Conservation (phyloP, 495 filamentous ascomycete species). For the Trichoderma erinaceum region DNA sequence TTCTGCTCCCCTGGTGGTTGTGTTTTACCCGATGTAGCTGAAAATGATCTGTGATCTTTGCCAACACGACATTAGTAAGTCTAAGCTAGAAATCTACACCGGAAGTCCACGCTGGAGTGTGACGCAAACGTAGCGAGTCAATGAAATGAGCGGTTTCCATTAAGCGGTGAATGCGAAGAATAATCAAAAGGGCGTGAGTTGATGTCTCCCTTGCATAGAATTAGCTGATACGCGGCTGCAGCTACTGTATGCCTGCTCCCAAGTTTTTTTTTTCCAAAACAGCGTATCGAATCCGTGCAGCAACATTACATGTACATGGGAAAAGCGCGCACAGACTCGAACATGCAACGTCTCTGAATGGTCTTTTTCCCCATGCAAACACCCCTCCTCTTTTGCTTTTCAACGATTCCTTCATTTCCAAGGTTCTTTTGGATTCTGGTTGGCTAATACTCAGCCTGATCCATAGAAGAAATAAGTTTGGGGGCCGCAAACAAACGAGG, state of each 20-base stretch:
- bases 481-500: too few species aligned
- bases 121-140: background rate
- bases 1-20: background rate
- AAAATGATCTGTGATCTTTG: too few species aligned
- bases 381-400: background rate
- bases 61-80: too few species aligned
- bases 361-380: background rate
- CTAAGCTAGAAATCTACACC: too few species aligned
- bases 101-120: too few species aligned
- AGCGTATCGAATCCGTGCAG: background rate
- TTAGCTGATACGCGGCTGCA: conserved; percentile 3
- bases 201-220: background rate
- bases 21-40: too few species aligned
- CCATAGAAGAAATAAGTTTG: too few species aligned
- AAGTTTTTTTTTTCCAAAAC: background rate
- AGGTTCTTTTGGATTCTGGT: too few species aligned
- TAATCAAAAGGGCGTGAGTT: background rate
- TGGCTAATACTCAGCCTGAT: too few species aligned
- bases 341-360: background rate
- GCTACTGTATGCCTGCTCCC: background rate
- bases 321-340: background rate
- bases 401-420: too few species aligned
- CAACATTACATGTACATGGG: background rate
- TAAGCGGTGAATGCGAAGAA: background rate
- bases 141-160: background rate